These are phyloP conservation scores for Scolecobasidium constrictum DNA, from an alignment of 2,329 filamentous ascomycete genomes.

Conservation along the genomic window DNA sequence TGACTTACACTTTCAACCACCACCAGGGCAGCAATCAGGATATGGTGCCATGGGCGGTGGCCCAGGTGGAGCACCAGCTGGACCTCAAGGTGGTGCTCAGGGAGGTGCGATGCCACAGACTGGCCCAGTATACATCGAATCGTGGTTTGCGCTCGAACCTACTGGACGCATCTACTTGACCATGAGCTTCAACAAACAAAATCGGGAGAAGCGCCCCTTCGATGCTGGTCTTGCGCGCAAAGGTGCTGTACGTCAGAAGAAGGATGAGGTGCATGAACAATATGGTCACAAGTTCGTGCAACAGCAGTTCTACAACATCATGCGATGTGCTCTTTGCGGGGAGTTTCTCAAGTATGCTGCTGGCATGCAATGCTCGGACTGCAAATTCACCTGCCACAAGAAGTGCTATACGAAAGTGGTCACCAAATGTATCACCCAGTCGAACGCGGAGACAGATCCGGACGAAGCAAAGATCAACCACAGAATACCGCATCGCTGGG, in stretches of 20 bases:
- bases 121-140: constrained; percentile 58
- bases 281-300: constrained; percentile 98
- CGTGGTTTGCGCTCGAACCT: constrained; percentile 95
- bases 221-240: constrained; percentile 89
- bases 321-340: constrained; percentile 95
- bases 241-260: constrained; percentile 91
- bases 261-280: constrained; percentile 97
- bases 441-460: constrained; percentile 93
- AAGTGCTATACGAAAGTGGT: constrained; percentile 96
- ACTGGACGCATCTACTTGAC: constrained; percentile 85
- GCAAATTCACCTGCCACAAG: constrained; percentile 98
- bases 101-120: constrained; percentile 37
- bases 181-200: constrained; percentile 85
- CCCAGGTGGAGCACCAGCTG: constrained; percentile 23
- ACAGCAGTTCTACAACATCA: constrained; percentile 99
- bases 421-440: constrained; percentile 99
- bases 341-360: constrained; percentile 98
- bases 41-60: constrained; percentile 16
- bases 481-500: constrained; percentile 93
- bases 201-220: constrained; percentile 69
- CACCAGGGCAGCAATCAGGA: constrained; percentile 27
- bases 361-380: constrained; percentile 98
- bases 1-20: constrained; percentile 43
- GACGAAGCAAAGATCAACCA: constrained; percentile 99
- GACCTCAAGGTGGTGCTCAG: constrained; percentile 25